Evolutionary conservation across 306 rosid genomes (phyloP), one percentile per base, ranked within the genome.

Genomic region (Lupinus albus): DNA sequence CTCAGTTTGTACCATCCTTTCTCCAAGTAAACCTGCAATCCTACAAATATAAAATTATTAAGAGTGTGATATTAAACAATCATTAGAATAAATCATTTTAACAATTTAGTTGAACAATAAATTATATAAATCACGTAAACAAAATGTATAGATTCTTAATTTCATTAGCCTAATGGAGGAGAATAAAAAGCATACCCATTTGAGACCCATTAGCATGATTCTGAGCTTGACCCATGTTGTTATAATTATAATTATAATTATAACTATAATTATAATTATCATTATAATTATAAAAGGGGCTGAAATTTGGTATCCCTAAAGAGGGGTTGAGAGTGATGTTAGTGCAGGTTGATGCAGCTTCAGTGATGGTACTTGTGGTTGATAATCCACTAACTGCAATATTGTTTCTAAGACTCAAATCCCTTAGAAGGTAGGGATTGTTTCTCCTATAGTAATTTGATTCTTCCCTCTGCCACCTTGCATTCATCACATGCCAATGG

Each of bases 401-500:
- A 47, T 84, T 80, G 4, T 61, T 73, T 44, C 64, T 46, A 1
- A 67, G 58, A 28, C 17, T 64, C 38, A 71, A 32, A 41, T 54
- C 73, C 28, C 62, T 44, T 11, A 81, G 39, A 21, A 73, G 47
- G 9, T 1, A 30, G 21, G 67, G 55, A 42, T 64, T 38, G 36
- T 68, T 88, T 67, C 88, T 79, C 67, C 86, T 67, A 20, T 20
- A 79, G 46, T 74, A 61, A 41, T 39, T 49, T 45, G 85, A 82
- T 1, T 79, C 61, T 15, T 81, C 84, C 75, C 95, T 78, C 17
- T 80, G 79, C 71, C 61, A 86, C 58, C 88, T 80, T 1, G 95
- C 93, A 91, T 81, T 91, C 52, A 91, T 81, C 39, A 88, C 92
- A 49, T 84, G 95, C 86, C 87, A 91, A 60, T 91, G 95, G 42